Conservation (phyloP, 148 eudicot genomes). For the Diospyros lotus region DNA sequence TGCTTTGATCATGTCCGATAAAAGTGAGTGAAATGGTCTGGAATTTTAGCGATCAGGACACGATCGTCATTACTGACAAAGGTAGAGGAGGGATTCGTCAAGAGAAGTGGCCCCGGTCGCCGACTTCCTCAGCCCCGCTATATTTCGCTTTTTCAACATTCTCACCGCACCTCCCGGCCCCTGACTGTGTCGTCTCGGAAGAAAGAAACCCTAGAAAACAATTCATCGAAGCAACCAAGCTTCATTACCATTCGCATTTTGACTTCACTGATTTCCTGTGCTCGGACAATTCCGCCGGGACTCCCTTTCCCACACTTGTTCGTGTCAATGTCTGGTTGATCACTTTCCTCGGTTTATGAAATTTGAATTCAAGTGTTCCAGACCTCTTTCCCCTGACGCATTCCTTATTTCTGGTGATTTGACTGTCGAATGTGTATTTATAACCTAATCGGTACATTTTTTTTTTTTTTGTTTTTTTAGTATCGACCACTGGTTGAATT, state of each 20-base stretch:
- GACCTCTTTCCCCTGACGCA: neutral
- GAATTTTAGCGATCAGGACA: too few species aligned
- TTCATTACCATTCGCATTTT: neutral
- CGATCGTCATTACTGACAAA: too few species aligned
- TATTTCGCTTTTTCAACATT: too few species aligned
- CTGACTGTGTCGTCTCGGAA: too few species aligned
- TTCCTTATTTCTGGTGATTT: neutral
- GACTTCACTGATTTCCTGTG: neutral
- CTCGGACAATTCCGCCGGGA: neutral
- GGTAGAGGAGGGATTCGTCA: too few species aligned
- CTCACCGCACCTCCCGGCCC: too few species aligned
- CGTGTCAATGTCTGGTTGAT: constrained; percentile 1
- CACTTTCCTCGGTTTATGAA: neutral
- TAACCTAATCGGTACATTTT: neutral
- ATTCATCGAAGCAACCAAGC: neutral
- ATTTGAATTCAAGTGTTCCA: neutral
- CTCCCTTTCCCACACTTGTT: neutral
- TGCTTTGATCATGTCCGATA: too few species aligned
- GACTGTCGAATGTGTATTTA: neutral
- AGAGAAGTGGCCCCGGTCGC: too few species aligned
- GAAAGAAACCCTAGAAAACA: constrained; percentile 12
- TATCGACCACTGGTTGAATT: neutral
- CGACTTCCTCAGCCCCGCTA: too few species aligned
- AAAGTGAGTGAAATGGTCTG: too few species aligned
- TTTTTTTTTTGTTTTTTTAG: too few species aligned